Evolutionary conservation across 1,139 yeast genomes (phyloP), one percentile per base, ranked within the genome.

Genomic region (Candida freyschussii): DNA sequence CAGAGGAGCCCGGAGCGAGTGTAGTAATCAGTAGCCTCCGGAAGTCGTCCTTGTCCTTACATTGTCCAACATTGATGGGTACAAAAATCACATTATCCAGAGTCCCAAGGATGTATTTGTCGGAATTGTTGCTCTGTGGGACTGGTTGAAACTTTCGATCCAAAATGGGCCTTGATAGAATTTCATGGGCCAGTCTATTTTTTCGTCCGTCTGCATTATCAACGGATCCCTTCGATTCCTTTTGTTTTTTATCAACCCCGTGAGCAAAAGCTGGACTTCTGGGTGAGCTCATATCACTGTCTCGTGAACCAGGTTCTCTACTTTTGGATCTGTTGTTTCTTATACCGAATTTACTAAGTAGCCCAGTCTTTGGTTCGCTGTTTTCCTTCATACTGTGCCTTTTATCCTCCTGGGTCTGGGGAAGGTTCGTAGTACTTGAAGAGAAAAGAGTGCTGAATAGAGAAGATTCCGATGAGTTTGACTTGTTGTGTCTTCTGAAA

Each of bases 381-480:
- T 32, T 36, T 26, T 44, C 32, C 10, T 27, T 35, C n/a, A 35
- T 27, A 0, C 14, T 10, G 10, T 17, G 37, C 44, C 47, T 40
- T 48, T 60, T 32, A 21, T 41, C 44, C 28, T 50, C 38, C 14
- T 40, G 33, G 10, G 44, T 26, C 21, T 39, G 44, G 10, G 47
- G 41, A 12, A 43, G 24, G 20, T 44, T 35, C 2, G 49, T 29
- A 3, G 44, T 25, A 16, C 47, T 43, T 12, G 47, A 39, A 1
- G 50, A 56, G 37, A 59, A 59, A 8, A 61, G 36, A 3, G 61
- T 43, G 15, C 57, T 61, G 36, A 63, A 53, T 6, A 63, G 31
- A 1, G 73, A 65, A 1, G 76, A 67, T 32, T 75, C 83, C 0
- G 74, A 72, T 1, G 83, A 72, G 31, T 68, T 69, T 11, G 78